phyloP scores from a whole-genome alignment of 116 monocot genomes.

The Thalassia testudinum region DNA sequence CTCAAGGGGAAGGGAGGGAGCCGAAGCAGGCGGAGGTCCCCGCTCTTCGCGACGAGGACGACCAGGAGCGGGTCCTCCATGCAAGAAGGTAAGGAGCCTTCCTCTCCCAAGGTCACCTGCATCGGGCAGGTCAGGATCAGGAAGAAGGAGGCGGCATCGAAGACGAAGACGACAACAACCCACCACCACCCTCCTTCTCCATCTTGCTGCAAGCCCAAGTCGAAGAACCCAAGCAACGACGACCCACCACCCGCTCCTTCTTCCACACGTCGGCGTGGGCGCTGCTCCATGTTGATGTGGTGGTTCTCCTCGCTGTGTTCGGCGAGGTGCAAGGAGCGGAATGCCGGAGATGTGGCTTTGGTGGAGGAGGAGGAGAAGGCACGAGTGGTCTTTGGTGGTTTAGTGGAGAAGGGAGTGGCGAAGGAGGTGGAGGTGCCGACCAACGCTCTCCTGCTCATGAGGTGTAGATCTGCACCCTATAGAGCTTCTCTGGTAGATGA shows the following conservation, averaged over 20 bases:
- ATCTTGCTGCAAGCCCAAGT: too few relatives aligned
- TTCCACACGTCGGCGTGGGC: not conserved
- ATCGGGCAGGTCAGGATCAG: constrained; percentile 78
- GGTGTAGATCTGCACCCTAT: constrained; percentile 65
- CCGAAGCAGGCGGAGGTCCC: constrained; percentile 16
- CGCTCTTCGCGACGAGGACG: constrained; percentile 26
- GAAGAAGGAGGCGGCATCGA: constrained; percentile 14
- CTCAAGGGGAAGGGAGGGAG: constrained; percentile 24
- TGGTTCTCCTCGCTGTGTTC: not conserved
- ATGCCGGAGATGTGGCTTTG: not conserved
- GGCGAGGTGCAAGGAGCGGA: not conserved
- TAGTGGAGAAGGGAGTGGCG: not conserved
- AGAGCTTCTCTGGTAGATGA: constrained; percentile 6
- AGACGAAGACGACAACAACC: too few relatives aligned
- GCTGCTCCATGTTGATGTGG: not conserved
- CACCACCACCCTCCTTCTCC: not conserved
- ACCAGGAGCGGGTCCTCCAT: constrained; percentile 1
- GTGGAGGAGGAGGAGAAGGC: not conserved
- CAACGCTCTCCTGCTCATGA: constrained; percentile 63
- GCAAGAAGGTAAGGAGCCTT: constrained; percentile 37
- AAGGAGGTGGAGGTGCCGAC: constrained; percentile 21
- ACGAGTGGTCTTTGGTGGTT: not conserved
- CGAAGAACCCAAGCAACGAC: too few relatives aligned
- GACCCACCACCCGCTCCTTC: not conserved
- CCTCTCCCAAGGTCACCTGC: constrained; percentile 89